Evolutionary conservation across 2,329 filamentous ascomycete species (phyloP).

Genomic region (Colletotrichum incanum): DNA sequence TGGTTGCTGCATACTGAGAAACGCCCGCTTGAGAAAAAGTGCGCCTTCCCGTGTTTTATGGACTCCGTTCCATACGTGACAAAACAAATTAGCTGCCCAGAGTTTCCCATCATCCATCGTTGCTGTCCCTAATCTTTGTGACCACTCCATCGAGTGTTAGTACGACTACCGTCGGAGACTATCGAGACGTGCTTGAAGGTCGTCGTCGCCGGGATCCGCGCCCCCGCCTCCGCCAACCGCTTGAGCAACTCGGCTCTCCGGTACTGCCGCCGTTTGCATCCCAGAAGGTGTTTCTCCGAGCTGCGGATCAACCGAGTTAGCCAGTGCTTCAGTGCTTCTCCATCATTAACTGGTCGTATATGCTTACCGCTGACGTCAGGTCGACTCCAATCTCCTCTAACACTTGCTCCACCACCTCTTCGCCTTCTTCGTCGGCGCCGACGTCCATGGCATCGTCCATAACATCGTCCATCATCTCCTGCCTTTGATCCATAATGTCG

Average conservation of each 20-base stretch:
- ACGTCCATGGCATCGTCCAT: constrained; percentile 97
- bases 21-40: constrained; percentile 23
- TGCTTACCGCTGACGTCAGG: constrained; percentile 85
- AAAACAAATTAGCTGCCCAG: constrained; percentile 37
- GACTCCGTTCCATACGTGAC: constrained; percentile 35
- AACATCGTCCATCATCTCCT: constrained; percentile 99
- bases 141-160: background rate
- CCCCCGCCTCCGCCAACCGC: constrained; percentile 80
- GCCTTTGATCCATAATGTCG: constrained; percentile 98
- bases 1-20: constrained; percentile 16
- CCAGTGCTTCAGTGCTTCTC: background rate
- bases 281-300: constrained; percentile 93
- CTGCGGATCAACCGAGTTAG: constrained; percentile 64
- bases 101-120: constrained; percentile 25
- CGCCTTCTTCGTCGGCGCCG: constrained; percentile 92
- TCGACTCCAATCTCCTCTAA: constrained; percentile 98
- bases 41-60: constrained; percentile 32
- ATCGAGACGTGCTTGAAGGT: constrained; percentile 93
- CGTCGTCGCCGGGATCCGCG: constrained; percentile 84
- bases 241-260: constrained; percentile 87
- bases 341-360: background rate
- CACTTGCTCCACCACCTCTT: constrained; percentile 97
- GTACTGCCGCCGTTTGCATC: constrained; percentile 79
- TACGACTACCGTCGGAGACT: constrained; percentile 76
- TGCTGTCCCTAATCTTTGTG: constrained; percentile 7